Base-by-base conservation (phyloP, 176 grass and related monocot genomes). In the Cenchrus purpureus region DNA sequence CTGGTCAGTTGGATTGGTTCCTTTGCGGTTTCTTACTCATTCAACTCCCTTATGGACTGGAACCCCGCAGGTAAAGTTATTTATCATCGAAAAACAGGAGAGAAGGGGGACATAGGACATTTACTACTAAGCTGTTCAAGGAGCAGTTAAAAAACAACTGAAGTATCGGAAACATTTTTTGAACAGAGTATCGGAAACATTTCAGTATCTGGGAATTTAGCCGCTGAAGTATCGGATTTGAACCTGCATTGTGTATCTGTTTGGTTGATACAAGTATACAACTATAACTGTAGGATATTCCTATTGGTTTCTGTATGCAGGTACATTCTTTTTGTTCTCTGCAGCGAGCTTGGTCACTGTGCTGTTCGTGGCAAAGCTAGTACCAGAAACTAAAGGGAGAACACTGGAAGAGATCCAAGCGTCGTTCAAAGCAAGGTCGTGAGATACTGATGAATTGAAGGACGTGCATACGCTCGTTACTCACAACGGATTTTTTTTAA, bases 11-110 rank as follows among this genome's bases (percentile, higher is more conserved):
- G 94, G 91, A 67, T 87, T 22, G 78, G 88, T 79, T 96, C 91
- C 32, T 93, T 93, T 16, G 86, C 49, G 45, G 74, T 96, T 44
- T 93, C 91, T 15, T 93, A 89, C 50, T 86, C 86, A 14, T 93
- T 96, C 89, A 93, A 65, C 82, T 93, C 89, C 62, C 88, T 96
- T n/a, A 96, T 96, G 94, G 81, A 80, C 15, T 96, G 94, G 91
- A 96, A 88, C 73, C 71, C 89, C 55, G 83, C 94, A 91, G 90
- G 94, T 91, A 87, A 68, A 48, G 63, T 62, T 60, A 11, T 81
- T 65, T 29, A 53, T 4, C n/a, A 34, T 68, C 32, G 28, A 22
- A 64, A 25, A 56, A 52, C 12, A 73, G 46, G 32, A 65, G n/a
- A 34, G 54, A 8, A 12, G 54, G 29, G 17, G 40, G 4, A 44